Conservation (phyloP, 169 alveolate genomes). For the Plasmodium gaboni region DNA sequence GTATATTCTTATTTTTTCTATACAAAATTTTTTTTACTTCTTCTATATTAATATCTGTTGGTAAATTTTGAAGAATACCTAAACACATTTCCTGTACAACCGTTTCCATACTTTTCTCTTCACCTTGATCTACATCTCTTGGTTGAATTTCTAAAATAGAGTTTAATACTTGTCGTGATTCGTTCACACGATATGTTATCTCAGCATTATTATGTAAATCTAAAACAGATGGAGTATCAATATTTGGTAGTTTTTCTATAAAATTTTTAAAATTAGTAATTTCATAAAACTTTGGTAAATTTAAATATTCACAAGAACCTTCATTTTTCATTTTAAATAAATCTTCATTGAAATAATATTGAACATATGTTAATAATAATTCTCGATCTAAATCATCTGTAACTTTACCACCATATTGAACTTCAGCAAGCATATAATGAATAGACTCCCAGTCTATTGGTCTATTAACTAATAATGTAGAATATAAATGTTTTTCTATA, state of each 20-base stretch:
- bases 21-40: slow-evolving; percentile 73
- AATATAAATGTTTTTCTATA: slow-evolving; percentile 95
- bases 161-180: slow-evolving; percentile 91
- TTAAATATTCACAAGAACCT: slow-evolving; percentile 82
- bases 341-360: slow-evolving; percentile 89
- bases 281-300: slow-evolving; percentile 93
- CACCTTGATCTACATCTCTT: slow-evolving; percentile 93
- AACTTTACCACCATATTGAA: slow-evolving; percentile 98
- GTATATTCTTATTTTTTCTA: slow-evolving; percentile 72
- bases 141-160: slow-evolving; percentile 96
- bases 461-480: slow-evolving; percentile 87
- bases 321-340: slow-evolving; percentile 78
- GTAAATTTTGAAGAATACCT: slow-evolving; percentile 90
- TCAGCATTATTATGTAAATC: slow-evolving; percentile 96
- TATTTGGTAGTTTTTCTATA: slow-evolving; percentile 92
- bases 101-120: slow-evolving; percentile 95
- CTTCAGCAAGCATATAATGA: slow-evolving; percentile 96
- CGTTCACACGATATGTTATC: slow-evolving; percentile 94
- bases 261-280: slow-evolving; percentile 89
- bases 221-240: slow-evolving; percentile 94
- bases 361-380: slow-evolving; percentile 93
- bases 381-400: slow-evolving; percentile 96
- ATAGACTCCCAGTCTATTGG: slow-evolving; percentile 93
- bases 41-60: slow-evolving; percentile 88
- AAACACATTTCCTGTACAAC: slow-evolving; percentile 92